phyloP scores from a whole-genome alignment of 164 flowering plant species.

The Cinnamomum chago region DNA sequence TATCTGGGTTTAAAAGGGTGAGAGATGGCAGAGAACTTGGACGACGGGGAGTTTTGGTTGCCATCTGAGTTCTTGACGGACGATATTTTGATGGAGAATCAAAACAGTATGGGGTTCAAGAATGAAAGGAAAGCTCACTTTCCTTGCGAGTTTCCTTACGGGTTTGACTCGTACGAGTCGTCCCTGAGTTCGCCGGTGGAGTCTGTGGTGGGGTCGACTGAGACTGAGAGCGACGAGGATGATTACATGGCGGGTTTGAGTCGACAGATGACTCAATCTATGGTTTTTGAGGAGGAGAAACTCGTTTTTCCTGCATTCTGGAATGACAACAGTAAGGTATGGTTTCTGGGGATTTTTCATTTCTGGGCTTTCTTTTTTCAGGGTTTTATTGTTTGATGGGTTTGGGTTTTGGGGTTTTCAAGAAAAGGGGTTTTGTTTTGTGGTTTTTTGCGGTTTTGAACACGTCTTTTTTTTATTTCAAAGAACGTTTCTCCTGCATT shows the following conservation, averaged over 20 bases:
- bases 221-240: conserved; percentile 34
- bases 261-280: conserved; percentile 48
- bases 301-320: neutral
- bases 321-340: conserved; percentile 30
- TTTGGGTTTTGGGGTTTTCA: neutral
- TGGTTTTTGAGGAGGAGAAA: conserved; percentile 40
- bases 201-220: conserved; percentile 16
- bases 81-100: conserved; percentile 32
- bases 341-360: neutral
- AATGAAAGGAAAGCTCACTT: conserved; percentile 14
- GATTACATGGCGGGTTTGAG: conserved; percentile 40
- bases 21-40: conserved; percentile 44
- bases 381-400: no score
- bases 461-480: no score
- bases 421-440: no score
- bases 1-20: neutral
- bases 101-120: neutral
- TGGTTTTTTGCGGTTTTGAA: no score
- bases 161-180: conserved; percentile 32
- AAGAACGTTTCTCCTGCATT: no score
- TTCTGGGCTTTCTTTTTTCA: no score
- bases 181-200: conserved; percentile 30
- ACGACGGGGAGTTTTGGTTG: conserved; percentile 66
- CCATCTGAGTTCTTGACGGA: conserved; percentile 58
- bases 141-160: conserved; percentile 52